Evolutionary conservation across 352 stramenopile genomes (phyloP).

Genomic region (Globisporangium sylvaticum): DNA sequence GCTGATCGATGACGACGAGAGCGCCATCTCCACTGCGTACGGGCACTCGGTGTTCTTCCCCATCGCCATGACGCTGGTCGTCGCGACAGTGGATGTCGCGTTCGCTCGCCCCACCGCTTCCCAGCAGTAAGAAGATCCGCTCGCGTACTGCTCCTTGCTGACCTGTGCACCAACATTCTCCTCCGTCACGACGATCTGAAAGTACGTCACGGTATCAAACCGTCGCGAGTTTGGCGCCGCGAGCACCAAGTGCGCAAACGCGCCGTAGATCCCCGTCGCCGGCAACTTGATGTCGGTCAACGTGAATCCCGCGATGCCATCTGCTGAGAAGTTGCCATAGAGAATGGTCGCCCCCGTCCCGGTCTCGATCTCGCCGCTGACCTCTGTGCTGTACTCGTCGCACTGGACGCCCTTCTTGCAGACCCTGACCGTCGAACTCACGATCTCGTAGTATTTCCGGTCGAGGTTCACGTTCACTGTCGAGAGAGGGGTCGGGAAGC

Average conservation of each 20-base stretch:
- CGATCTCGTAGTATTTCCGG: slow-evolving; percentile 42
- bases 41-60: slow-evolving; percentile 37
- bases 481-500: slow-evolving; percentile 39
- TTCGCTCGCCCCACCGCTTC: slow-evolving; percentile 27
- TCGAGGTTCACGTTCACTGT: slow-evolving; percentile 21
- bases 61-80: slow-evolving; percentile 29
- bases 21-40: slow-evolving; percentile 33
- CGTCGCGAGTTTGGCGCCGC: slow-evolving; percentile 24
- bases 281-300: slow-evolving; percentile 29
- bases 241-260: slow-evolving; percentile 46
- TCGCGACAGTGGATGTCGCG: slow-evolving; percentile 13
- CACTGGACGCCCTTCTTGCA: slow-evolving; percentile 32
- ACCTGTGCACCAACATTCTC: slow-evolving; percentile 21
- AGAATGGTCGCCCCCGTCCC: not conserved
- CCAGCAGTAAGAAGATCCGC: slow-evolving; percentile 44
- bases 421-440: slow-evolving; percentile 39
- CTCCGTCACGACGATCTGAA: slow-evolving; percentile 38
- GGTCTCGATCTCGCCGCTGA: not conserved
- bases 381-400: slow-evolving; percentile 36
- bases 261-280: slow-evolving; percentile 27
- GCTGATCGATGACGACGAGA: slow-evolving; percentile 24
- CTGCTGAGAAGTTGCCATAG: slow-evolving; percentile 32
- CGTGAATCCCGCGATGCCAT: slow-evolving; percentile 28
- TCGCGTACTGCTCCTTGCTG: slow-evolving; percentile 23
- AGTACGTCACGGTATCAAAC: slow-evolving; percentile 56